A percentile compares a stretch with the other conserved stretches of the same genome.
Evolutionary conservation across 768 basidiomycete species (phyloP).

Genomic region (Naganishia antarctica): DNA sequence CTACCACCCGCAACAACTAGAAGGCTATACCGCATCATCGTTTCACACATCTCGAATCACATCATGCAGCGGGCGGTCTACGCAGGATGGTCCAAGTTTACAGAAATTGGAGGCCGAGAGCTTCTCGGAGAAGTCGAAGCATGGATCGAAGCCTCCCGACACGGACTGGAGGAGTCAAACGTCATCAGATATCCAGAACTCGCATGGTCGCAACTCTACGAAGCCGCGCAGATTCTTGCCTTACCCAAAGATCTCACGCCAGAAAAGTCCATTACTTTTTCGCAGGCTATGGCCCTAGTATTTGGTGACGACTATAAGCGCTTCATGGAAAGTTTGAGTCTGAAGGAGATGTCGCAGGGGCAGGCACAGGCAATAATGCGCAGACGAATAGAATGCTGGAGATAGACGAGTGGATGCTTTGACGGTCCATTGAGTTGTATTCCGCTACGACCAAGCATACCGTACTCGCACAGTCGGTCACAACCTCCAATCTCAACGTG

Average conservation of each 20-base stretch:
- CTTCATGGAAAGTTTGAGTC: constrained; percentile 34
- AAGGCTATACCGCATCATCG: constrained; percentile 68
- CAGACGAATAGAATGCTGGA: constrained; percentile 45
- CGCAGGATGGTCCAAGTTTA: constrained; percentile 63
- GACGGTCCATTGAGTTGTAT: not conserved
- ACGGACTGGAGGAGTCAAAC: constrained; percentile 55
- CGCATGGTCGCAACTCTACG: constrained; percentile 70
- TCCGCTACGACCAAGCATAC: too few relatives aligned
- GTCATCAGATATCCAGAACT: constrained; percentile 58
- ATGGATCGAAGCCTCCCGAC: constrained; percentile 74
- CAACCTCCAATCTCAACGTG: too few relatives aligned
- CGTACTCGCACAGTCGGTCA: too few relatives aligned
- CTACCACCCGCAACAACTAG: constrained; percentile 61
- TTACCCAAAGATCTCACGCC: constrained; percentile 41
- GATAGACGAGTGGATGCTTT: constrained; percentile 21
- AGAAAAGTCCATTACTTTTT: constrained; percentile 32
- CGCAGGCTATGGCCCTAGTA: constrained; percentile 43
- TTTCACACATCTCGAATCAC: constrained; percentile 66
- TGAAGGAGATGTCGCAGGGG: constrained; percentile 30
- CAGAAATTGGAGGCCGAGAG: constrained; percentile 58
- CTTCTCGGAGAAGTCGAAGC: constrained; percentile 69
- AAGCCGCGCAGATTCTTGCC: constrained; percentile 65
- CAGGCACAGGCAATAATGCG: constrained; percentile 40
- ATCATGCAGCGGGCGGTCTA: constrained; percentile 80
- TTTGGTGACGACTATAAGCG: constrained; percentile 32